These are phyloP conservation scores for Fraxinus platypoda DNA, from an alignment of 305 asterid genomes.

Conservation along the genomic window DNA sequence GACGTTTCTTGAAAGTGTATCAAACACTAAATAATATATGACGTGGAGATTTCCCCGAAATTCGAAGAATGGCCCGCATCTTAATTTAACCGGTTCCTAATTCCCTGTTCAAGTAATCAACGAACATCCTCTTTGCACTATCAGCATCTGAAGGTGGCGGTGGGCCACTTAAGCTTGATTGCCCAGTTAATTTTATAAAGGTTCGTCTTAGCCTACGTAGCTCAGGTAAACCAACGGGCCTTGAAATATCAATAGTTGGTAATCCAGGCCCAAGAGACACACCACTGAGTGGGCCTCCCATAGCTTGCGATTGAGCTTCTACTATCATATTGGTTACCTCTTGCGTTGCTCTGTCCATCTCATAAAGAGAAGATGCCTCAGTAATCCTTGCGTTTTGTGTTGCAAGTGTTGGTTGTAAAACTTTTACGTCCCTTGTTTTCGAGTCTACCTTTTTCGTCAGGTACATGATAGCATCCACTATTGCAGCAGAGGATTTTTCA, in stretches of 20 bases:
- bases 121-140: constrained; percentile 91
- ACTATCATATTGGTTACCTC: constrained; percentile 70
- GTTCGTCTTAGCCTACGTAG: constrained; percentile 80
- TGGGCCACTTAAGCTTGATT: constrained; percentile 90
- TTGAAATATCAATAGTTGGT: constrained; percentile 61
- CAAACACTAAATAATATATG: background rate
- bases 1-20: background rate
- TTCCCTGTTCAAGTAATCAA: constrained; percentile 87
- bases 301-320: constrained; percentile 77
- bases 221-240: constrained; percentile 81
- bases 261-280: constrained; percentile 63
- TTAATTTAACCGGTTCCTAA: constrained; percentile 41
- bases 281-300: constrained; percentile 66
- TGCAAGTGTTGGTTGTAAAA: constrained; percentile 91
- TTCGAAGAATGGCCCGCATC: background rate
- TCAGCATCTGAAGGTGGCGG: constrained; percentile 86
- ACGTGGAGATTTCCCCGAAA: background rate
- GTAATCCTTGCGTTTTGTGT: constrained; percentile 65
- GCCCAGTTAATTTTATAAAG: constrained; percentile 80
- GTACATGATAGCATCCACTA: constrained; percentile 65
- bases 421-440: constrained; percentile 69
- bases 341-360: constrained; percentile 86
- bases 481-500: constrained; percentile 57
- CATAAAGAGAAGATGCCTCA: constrained; percentile 81
- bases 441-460: constrained; percentile 82